Evolutionary conservation across 2,329 filamentous ascomycete species (phyloP), one percentile per base, ranked within the genome.

Genomic region (Claviceps spartinae): DNA sequence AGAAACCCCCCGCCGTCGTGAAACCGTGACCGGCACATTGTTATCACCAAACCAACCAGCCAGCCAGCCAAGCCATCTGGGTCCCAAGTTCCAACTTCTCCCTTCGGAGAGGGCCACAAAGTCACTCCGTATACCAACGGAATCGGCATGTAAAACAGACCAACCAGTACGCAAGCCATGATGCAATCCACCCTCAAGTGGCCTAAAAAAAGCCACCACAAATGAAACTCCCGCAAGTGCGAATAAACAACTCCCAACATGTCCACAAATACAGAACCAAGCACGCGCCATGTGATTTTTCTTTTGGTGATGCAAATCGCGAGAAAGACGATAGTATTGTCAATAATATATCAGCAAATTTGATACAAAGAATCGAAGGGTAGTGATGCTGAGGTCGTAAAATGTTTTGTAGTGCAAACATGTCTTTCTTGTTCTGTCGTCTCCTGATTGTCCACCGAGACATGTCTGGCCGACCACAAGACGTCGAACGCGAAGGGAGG

Each of bases 341-440:
- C 54, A 57, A 61, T 58, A 60, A 60, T 60, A 60, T 58, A 60
- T 62, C 59, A 64, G 59, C 60, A 65, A 66, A 67, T 64, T 16
- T 69, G 66, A 66, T 73, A 73, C 70, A 74, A 34, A 67, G 66
- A 69, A 70, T 63, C 58, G 62, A 66, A 66, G 65, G 60, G 58
- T 60, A 57, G 57, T 66, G 71, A 71, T 67, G 64, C 62, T 40
- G 34, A 56, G 57, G 57, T 66, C 64, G 65, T 67, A 41, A 62
- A 65, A 57, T 65, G 65, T 66, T 67, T 50, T 18, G 43, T 30
- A 65, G 59, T 64, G 65, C 57, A 54, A 54, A 56, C 51, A 52
- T 49, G 66, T 66, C 67, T 68, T 65, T 67, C 67, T 57, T 60
- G 62, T 46, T 63, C 4, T 62, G 57, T 60, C 55, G 56, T 60